Evolutionary conservation across 2,329 filamentous ascomycete genomes (phyloP).

Genomic region (Fusarium fujikuroi): DNA sequence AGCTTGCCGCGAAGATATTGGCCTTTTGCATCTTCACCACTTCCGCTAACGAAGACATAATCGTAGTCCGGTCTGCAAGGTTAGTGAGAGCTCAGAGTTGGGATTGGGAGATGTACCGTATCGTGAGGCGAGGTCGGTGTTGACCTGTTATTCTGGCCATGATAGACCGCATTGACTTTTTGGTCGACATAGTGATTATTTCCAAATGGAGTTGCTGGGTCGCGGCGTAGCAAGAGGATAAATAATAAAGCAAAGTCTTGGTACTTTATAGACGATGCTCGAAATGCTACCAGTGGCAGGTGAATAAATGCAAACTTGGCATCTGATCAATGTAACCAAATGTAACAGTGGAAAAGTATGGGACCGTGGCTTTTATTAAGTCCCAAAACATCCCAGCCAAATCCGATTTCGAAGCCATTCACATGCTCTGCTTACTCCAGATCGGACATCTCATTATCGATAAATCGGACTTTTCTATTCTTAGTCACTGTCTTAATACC

Average conservation of each 20-base stretch:
- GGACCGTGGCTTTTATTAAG: background rate
- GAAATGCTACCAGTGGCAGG: background rate
- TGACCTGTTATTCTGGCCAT: background rate
- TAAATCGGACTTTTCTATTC: background rate
- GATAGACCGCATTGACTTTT: background rate
- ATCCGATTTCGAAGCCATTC: background rate
- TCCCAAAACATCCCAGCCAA: background rate
- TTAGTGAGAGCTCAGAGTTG: rapidly evolving
- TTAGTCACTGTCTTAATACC: background rate
- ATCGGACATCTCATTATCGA: background rate
- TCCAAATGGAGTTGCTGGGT: background rate
- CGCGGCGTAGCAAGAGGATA: background rate
- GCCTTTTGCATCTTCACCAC: background rate
- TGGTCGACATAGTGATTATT: background rate
- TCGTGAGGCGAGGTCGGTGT: background rate
- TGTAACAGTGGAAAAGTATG: background rate
- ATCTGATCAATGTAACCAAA: background rate
- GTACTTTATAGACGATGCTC: background rate
- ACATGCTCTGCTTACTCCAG: background rate
- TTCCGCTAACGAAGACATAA: background rate
- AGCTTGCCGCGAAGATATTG: slow-evolving; percentile 6
- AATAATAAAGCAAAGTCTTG: background rate
- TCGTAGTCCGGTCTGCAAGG: background rate
- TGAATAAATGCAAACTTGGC: background rate
- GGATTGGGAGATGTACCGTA: background rate